These are phyloP conservation scores for Malus hybrid DNA, from an alignment of 331 rosid species.

Conservation along the genomic window DNA sequence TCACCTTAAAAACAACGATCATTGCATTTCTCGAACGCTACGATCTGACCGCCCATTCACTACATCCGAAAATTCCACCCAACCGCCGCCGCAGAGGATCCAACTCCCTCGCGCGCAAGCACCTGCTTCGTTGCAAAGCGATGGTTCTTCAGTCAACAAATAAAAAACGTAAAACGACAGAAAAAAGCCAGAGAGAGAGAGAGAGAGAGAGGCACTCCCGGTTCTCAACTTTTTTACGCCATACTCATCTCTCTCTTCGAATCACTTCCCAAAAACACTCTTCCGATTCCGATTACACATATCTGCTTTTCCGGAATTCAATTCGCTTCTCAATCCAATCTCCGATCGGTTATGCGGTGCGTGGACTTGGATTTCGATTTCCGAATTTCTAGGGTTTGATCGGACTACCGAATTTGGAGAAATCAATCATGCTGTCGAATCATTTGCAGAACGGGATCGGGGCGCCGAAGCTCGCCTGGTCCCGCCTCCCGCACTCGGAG, in stretches of 20 bases:
- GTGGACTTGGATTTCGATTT: background rate
- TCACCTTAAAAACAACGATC: too few species aligned
- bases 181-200: too few species aligned
- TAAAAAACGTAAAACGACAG: too few species aligned
- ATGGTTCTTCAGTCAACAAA: too few species aligned
- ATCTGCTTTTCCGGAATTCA: background rate
- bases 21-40: too few species aligned
- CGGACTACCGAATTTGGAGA: background rate
- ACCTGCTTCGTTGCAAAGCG: too few species aligned
- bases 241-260: constrained; percentile 1
- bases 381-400: constrained; percentile 3
- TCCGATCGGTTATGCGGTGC: constrained; percentile 4
- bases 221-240: background rate
- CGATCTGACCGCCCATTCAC: too few species aligned
- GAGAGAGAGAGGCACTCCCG: background rate
- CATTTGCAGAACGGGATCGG: constrained; percentile 80
- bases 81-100: too few species aligned
- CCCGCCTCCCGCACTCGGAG: constrained; percentile 71
- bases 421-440: constrained; percentile 47
- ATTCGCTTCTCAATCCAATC: background rate
- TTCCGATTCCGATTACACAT: background rate
- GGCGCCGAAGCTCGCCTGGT: constrained; percentile 74
- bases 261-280: background rate
- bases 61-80: too few species aligned
- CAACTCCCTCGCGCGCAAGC: too few species aligned